A percentile compares a stretch with the other conserved stretches of the same genome.
Evolutionary conservation across 2,329 filamentous ascomycete genomes (phyloP).

Genomic region (Fusarium longipes): DNA sequence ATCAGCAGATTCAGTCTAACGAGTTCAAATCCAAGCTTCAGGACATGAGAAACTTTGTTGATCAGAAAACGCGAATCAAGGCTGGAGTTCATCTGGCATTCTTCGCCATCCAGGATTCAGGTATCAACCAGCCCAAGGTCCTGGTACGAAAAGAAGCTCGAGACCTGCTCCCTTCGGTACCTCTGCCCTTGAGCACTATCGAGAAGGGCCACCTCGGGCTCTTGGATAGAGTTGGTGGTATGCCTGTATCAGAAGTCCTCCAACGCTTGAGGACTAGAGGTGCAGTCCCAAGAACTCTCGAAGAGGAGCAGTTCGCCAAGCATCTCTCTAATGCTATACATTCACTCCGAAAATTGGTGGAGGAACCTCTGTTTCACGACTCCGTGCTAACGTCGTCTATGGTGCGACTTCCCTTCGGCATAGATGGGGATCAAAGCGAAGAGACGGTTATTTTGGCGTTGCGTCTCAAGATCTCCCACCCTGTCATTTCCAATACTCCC

Average conservation of each 20-base stretch:
- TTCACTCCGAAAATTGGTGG: slow-evolving; percentile 54
- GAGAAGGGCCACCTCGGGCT: slow-evolving; percentile 66
- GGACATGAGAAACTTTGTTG: slow-evolving; percentile 70
- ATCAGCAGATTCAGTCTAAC: slow-evolving; percentile 76
- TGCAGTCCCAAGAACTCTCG: slow-evolving; percentile 42
- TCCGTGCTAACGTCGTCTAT: slow-evolving; percentile 57
- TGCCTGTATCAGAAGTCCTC: slow-evolving; percentile 50
- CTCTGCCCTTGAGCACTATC: slow-evolving; percentile 63
- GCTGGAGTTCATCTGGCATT: slow-evolving; percentile 67
- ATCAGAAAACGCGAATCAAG: slow-evolving; percentile 50
- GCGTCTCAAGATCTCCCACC: slow-evolving; percentile 70
- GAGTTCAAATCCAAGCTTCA: slow-evolving; percentile 71
- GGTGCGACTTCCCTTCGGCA: slow-evolving; percentile 55
- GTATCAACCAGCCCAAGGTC: slow-evolving; percentile 65
- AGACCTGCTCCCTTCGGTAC: slow-evolving; percentile 69
- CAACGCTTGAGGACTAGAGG: slow-evolving; percentile 51
- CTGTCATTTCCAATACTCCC: slow-evolving; percentile 61
- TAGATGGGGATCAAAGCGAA: slow-evolving; percentile 21
- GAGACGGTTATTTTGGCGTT: slow-evolving; percentile 64
- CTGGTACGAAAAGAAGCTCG: slow-evolving; percentile 66
- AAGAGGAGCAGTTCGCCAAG: slow-evolving; percentile 57
- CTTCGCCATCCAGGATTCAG: slow-evolving; percentile 59
- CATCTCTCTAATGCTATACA: slow-evolving; percentile 58
- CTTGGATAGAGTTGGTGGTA: slow-evolving; percentile 60
- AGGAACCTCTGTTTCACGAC: slow-evolving; percentile 59